Percentiles rank a stretch among this genome's conserved stretches.
phyloP scores from a whole-genome alignment of 306 rosid species.

The Elaeagnus macrophylla region DNA sequence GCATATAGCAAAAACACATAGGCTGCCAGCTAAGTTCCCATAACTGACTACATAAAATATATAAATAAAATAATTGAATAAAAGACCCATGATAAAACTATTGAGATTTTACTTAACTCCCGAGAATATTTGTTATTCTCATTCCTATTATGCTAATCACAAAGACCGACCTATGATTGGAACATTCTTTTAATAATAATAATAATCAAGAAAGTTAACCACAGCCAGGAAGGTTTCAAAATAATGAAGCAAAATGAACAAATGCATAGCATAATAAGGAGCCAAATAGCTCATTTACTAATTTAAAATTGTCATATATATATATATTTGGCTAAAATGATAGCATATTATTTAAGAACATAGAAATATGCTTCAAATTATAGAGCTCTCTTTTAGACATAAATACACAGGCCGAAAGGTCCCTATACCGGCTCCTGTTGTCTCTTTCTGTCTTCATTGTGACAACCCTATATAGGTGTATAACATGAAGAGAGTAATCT shows the following conservation, averaged over 20 bases:
- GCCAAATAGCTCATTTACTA: no score
- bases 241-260: no score
- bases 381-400: constrained; percentile 23
- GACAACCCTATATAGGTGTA: constrained; percentile 33
- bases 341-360: no score
- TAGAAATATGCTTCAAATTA: constrained; percentile 6
- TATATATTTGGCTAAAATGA: no score
- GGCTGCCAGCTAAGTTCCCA: constrained; percentile 35
- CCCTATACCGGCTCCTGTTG: not conserved
- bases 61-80: constrained; percentile 2
- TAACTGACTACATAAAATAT: constrained; percentile 9
- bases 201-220: constrained; percentile 4
- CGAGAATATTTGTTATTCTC: constrained; percentile 22
- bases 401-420: constrained; percentile 15
- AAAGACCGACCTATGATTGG: constrained; percentile 42
- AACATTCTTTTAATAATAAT: constrained; percentile 30
- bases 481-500: constrained; percentile 19
- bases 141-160: constrained; percentile 16
- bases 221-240: not conserved
- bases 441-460: constrained; percentile 7
- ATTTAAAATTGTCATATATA: no score
- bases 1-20: constrained; percentile 14
- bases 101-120: constrained; percentile 10
- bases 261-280: no score
- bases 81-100: constrained; percentile 3